phyloP scores from a whole-genome alignment of 306 rosid genomes.

The Trifolium fragiferum region DNA sequence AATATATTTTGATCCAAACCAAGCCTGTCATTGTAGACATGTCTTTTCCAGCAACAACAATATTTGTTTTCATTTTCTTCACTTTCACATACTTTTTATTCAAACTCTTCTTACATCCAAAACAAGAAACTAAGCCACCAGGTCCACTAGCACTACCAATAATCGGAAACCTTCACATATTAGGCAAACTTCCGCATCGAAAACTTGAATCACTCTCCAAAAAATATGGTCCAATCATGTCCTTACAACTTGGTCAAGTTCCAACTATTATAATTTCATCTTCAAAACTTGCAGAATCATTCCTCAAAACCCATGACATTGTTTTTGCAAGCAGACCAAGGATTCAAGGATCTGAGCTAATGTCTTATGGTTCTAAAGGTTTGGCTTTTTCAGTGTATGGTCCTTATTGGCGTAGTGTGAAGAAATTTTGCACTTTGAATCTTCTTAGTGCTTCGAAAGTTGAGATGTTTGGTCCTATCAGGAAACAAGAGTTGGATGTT shows the following conservation, averaged over 20 bases:
- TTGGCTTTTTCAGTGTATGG: slow-evolving; percentile 2
- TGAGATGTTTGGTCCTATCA: slow-evolving; percentile 25
- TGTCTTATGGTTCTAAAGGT: slow-evolving; percentile 25
- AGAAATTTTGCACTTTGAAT: slow-evolving; percentile 37
- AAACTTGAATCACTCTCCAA: neutral
- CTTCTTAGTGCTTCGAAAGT: slow-evolving; percentile 32
- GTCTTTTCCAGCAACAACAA: neutral
- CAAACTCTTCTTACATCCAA: neutral
- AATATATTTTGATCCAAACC: no score
- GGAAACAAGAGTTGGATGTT: slow-evolving; percentile 12
- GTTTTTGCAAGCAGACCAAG: neutral
- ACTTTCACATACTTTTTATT: neutral
- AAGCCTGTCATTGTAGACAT: neutral
- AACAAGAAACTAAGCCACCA: neutral
- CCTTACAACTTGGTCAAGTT: neutral
- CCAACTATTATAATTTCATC: neutral
- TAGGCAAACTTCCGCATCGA: neutral
- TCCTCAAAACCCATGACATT: neutral
- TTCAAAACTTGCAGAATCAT: neutral
- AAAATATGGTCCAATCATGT: neutral
- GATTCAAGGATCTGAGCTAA: neutral
- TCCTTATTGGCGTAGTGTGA: slow-evolving; percentile 28
- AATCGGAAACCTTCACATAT: neutral
- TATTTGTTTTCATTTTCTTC: neutral
- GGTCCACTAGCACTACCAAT: neutral